These are phyloP conservation scores for Emiliania huxleyi DNA, from an alignment of 78 protist species.

Conservation along the genomic window DNA sequence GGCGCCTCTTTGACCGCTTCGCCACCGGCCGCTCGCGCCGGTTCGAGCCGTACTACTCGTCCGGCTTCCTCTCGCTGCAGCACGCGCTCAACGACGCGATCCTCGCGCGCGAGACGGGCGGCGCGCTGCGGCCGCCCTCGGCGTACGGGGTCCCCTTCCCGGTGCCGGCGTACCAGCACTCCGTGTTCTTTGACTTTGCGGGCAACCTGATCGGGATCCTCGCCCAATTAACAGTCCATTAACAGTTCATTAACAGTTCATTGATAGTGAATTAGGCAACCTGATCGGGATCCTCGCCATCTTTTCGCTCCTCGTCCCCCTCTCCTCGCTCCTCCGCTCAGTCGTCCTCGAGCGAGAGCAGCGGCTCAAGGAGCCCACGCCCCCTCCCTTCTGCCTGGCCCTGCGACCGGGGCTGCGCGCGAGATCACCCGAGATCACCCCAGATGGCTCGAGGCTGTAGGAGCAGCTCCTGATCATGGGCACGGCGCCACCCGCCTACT, in stretches of 20 bases:
- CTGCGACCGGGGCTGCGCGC: too few species aligned
- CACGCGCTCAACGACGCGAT: neutral
- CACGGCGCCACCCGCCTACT: neutral
- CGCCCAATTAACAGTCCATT: too few species aligned
- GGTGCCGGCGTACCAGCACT: neutral
- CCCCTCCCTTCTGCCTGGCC: too few species aligned
- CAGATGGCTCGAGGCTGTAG: too few species aligned
- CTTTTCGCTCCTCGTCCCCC: neutral
- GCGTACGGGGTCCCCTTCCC: neutral
- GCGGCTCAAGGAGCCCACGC: neutral
- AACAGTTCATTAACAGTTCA: too few species aligned
- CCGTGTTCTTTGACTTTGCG: neutral
- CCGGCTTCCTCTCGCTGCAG: slow-evolving; percentile 23
- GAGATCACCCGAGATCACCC: too few species aligned
- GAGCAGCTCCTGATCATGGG: neutral
- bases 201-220: too few species aligned
- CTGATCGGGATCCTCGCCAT: neutral
- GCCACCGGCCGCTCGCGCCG: neutral
- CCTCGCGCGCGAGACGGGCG: neutral
- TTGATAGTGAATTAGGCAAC: too few species aligned
- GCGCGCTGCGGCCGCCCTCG: neutral
- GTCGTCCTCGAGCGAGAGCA: neutral
- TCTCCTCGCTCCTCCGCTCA: neutral
- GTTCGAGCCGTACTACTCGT: neutral
- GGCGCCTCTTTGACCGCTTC: neutral